Evolutionary conservation across 768 basidiomycete genomes (phyloP).

Genomic region (Kwoniella europaea): DNA sequence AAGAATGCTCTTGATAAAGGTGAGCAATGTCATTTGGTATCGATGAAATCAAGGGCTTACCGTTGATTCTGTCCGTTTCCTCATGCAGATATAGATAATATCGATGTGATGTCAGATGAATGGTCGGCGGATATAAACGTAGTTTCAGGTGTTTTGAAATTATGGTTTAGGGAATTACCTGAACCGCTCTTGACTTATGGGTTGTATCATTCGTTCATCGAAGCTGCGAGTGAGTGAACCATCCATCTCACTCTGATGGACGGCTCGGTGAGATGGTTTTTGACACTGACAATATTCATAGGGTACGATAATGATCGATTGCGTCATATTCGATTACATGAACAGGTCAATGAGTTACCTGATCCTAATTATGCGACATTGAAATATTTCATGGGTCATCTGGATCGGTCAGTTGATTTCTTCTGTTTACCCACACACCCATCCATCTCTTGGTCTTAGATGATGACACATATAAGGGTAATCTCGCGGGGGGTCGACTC

Average conservation of each 20-base stretch:
- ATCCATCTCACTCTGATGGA: neutral
- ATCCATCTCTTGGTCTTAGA: no score
- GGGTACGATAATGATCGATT: conserved; percentile 83
- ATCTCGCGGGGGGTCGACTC: neutral
- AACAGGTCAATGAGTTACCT: conserved; percentile 95
- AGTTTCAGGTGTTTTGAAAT: conserved; percentile 88
- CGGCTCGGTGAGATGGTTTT: neutral
- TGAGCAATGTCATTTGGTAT: conserved; percentile 50
- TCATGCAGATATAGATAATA: conserved; percentile 74
- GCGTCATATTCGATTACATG: conserved; percentile 93
- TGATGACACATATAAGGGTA: no score
- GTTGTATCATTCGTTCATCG: conserved; percentile 90
- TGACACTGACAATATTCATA: conserved; percentile 65
- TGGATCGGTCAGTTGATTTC: conserved; percentile 70
- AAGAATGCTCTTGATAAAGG: conserved; percentile 86
- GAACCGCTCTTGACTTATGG: conserved; percentile 84
- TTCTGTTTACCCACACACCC: neutral
- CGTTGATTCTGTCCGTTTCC: neutral
- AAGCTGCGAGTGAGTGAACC: conserved; percentile 79
- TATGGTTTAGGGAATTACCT: conserved; percentile 95
- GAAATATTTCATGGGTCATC: conserved; percentile 92
- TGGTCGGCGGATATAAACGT: conserved; percentile 95
- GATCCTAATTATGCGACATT: conserved; percentile 98
- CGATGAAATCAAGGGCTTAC: neutral
- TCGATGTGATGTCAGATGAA: conserved; percentile 84